Percentiles rank a stretch among this genome's conserved stretches.
Conservation (phyloP, 805 yeast genomes). For the Saccharomyces paradoxus region DNA sequence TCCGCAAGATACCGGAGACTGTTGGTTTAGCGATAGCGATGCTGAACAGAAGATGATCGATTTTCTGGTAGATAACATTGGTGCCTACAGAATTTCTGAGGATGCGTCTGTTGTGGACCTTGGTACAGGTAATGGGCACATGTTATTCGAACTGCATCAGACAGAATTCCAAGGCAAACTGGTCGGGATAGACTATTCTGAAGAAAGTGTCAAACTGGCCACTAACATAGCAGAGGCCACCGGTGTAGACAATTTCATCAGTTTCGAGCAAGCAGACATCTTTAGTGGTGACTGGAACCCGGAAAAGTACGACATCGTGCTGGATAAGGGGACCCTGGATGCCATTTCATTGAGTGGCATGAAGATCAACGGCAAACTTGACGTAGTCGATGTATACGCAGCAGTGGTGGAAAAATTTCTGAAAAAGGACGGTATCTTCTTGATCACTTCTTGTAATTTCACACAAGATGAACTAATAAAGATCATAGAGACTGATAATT, state of each 20-base stretch:
- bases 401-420: slow-evolving; percentile 49
- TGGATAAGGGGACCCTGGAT: slow-evolving; percentile 94
- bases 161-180: slow-evolving; percentile 54
- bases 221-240: slow-evolving; percentile 42
- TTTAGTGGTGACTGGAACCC: slow-evolving; percentile 35
- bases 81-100: slow-evolving; percentile 27
- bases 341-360: slow-evolving; percentile 83
- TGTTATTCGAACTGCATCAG: slow-evolving; percentile 59
- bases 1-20: slow-evolving; percentile 83
- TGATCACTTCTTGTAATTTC: slow-evolving; percentile 91
- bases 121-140: slow-evolving; percentile 96
- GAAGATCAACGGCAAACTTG: slow-evolving; percentile 36
- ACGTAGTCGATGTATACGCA: slow-evolving; percentile 56
- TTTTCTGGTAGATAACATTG: slow-evolving; percentile 49
- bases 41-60: slow-evolving; percentile 82
- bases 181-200: slow-evolving; percentile 82
- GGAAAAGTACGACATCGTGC: slow-evolving; percentile 56
- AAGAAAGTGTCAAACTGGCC: slow-evolving; percentile 73
- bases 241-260: slow-evolving; percentile 31
- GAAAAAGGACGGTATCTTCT: slow-evolving; percentile 45
- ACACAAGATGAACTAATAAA: slow-evolving; percentile 66
- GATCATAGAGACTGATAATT: slow-evolving; percentile 39
- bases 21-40: slow-evolving; percentile 94
- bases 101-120: slow-evolving; percentile 54
- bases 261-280: slow-evolving; percentile 65